phyloP scores from a whole-genome alignment of 2,329 filamentous ascomycete genomes.

The Fusarium nelsonii region DNA sequence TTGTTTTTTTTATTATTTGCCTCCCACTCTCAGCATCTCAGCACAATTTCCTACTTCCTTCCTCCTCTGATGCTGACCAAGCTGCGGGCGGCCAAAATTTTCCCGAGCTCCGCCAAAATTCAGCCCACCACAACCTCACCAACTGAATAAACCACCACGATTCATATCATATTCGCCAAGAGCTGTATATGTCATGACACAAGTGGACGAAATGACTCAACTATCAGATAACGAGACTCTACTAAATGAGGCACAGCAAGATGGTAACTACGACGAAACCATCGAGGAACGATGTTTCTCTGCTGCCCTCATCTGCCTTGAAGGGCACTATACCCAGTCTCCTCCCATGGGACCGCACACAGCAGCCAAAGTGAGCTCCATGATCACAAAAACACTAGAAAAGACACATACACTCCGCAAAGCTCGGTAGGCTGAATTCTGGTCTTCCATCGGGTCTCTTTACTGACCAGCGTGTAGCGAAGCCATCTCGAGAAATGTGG shows the following conservation, averaged over 20 bases:
- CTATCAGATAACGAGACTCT: conserved; percentile 44
- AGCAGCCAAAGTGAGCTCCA: conserved; percentile 65
- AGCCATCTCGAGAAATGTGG: conserved; percentile 70
- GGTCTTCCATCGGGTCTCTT: neutral
- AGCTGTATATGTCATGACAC: conserved; percentile 26
- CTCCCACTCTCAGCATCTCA: neutral
- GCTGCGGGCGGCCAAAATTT: conserved; percentile 44
- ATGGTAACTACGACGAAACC: conserved; percentile 56
- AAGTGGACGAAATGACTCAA: conserved; percentile 45
- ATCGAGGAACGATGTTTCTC: conserved; percentile 75
- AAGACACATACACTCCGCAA: conserved; percentile 73
- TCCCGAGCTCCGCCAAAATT: conserved; percentile 43
- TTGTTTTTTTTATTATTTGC: neutral
- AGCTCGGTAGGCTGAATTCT: conserved; percentile 62
- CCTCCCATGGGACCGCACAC: conserved; percentile 70
- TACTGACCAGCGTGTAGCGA: conserved; percentile 59
- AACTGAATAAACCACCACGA: conserved; percentile 21
- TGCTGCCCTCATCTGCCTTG: conserved; percentile 70
- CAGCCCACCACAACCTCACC: conserved; percentile 35
- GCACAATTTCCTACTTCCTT: neutral
- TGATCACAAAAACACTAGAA: conserved; percentile 71
- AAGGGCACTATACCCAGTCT: conserved; percentile 69
- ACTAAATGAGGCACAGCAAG: conserved; percentile 32
- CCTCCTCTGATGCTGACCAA: conserved; percentile 44
- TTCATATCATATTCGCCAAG: conserved; percentile 12